A percentile compares a stretch with the other conserved stretches of the same genome.
These are phyloP conservation scores for Leptographium wingfieldii DNA, from an alignment of 2,329 filamentous ascomycete species.

Conservation along the genomic window DNA sequence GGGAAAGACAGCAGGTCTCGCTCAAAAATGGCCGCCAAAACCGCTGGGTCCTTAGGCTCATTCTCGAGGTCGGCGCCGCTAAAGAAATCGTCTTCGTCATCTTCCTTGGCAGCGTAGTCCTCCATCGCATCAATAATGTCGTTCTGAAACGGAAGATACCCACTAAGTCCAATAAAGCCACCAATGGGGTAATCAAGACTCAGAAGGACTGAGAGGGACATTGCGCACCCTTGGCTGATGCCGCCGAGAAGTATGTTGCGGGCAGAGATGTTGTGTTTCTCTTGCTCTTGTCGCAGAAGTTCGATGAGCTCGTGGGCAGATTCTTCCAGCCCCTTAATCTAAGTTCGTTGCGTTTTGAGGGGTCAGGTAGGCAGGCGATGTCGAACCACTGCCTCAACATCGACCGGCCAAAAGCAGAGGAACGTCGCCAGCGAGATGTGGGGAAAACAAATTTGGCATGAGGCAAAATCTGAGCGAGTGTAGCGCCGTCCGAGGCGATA, in stretches of 20 bases:
- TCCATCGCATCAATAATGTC: constrained; percentile 20
- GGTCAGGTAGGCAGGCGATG: constrained; percentile 27
- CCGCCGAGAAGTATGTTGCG: constrained; percentile 35
- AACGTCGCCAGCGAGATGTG: constrained; percentile 30
- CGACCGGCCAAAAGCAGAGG: constrained; percentile 27
- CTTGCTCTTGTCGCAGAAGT: constrained; percentile 12
- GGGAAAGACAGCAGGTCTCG: neutral
- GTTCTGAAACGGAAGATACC: constrained; percentile 28
- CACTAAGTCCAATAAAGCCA: constrained; percentile 34
- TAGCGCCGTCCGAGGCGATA: constrained; percentile 13
- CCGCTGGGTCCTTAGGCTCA: neutral
- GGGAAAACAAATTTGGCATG: constrained; percentile 38
- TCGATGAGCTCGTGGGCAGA: constrained; percentile 22
- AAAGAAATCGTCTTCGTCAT: neutral
- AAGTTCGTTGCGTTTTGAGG: constrained; percentile 24
- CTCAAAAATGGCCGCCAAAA: neutral
- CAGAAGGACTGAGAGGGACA: constrained; percentile 28
- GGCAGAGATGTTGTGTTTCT: constrained; percentile 11
- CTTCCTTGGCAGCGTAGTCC: constrained; percentile 10
- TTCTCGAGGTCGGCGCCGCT: neutral
- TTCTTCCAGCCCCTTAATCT: constrained; percentile 31
- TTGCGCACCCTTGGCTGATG: constrained; percentile 41
- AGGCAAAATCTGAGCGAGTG: constrained; percentile 21
- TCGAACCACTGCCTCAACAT: constrained; percentile 40
- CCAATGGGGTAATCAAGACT: constrained; percentile 20